phyloP scores from a whole-genome alignment of 169 alveolate genomes.

The Cryptosporidium sp. region DNA sequence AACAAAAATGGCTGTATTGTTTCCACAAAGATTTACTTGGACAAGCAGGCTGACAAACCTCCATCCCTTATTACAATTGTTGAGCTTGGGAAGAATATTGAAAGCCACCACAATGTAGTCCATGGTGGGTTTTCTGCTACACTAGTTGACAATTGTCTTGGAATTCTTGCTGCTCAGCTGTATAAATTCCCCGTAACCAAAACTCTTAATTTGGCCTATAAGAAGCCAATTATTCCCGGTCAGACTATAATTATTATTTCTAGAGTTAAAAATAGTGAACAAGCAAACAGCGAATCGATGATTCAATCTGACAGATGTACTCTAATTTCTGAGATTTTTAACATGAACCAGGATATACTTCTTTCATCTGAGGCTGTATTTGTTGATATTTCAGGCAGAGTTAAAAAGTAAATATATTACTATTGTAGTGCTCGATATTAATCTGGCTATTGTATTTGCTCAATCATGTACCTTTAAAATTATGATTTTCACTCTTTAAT shows the following conservation, averaged over 20 bases:
- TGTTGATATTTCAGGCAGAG: constrained; percentile 51
- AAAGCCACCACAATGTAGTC: constrained; percentile 57
- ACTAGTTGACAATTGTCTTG: constrained; percentile 59
- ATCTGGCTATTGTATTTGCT: background rate
- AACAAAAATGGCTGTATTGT: constrained; percentile 10
- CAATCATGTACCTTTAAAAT: background rate
- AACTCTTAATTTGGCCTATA: constrained; percentile 51
- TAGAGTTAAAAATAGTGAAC: constrained; percentile 13
- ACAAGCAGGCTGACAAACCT: background rate
- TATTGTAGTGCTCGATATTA: background rate
- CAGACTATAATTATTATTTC: constrained; percentile 34
- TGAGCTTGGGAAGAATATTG: constrained; percentile 53
- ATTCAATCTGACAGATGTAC: constrained; percentile 40
- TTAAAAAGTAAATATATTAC: background rate
- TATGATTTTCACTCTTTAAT: too few species aligned
- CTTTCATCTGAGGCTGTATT: constrained; percentile 52
- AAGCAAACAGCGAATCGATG: background rate
- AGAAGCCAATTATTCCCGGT: constrained; percentile 49
- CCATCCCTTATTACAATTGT: constrained; percentile 18
- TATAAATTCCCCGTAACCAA: constrained; percentile 57
- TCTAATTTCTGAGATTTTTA: constrained; percentile 37
- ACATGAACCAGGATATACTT: constrained; percentile 23
- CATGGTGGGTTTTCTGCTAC: constrained; percentile 75
- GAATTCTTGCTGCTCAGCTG: constrained; percentile 56
- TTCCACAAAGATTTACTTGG: constrained; percentile 20